Conservation (phyloP, 768 basidiomycete genomes). For the Serendipita sp. region DNA sequence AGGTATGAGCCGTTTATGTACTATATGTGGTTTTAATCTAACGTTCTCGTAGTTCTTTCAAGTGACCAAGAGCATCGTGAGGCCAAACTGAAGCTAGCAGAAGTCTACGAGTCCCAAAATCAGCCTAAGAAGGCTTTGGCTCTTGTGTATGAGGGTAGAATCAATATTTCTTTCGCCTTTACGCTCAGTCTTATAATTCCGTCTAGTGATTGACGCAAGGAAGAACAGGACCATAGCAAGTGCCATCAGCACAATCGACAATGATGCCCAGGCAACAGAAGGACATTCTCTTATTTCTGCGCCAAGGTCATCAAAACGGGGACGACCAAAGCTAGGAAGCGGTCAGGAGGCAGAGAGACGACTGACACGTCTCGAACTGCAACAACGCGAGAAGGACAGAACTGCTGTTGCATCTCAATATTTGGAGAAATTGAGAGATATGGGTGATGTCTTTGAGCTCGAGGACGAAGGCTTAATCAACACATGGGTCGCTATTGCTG, state of each 20-base stretch:
- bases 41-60: neutral
- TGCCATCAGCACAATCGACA: conserved; percentile 13
- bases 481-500: conserved; percentile 73
- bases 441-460: conserved; percentile 25
- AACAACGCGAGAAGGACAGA: conserved; percentile 46
- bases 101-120: conserved; percentile 72
- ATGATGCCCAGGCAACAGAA: neutral
- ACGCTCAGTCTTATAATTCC: neutral
- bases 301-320: conserved; percentile 26
- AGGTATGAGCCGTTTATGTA: conserved; percentile 28
- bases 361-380: conserved; percentile 42
- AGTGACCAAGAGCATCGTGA: conserved; percentile 59
- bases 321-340: neutral
- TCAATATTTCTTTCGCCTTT: neutral
- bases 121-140: conserved; percentile 70
- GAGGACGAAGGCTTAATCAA: conserved; percentile 38
- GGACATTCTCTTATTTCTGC: conserved; percentile 4
- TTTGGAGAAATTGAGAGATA: conserved; percentile 43
- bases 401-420: conserved; percentile 48
- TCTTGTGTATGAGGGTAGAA: conserved; percentile 64
- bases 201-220: conserved; percentile 25
- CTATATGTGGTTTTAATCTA: neutral
- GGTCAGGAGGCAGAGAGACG: neutral
- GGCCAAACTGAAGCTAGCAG: conserved; percentile 79
- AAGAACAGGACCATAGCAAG: conserved; percentile 9